Base-by-base conservation (phyloP, 257 asterid species). In the Ocimum tenuiflorum region DNA sequence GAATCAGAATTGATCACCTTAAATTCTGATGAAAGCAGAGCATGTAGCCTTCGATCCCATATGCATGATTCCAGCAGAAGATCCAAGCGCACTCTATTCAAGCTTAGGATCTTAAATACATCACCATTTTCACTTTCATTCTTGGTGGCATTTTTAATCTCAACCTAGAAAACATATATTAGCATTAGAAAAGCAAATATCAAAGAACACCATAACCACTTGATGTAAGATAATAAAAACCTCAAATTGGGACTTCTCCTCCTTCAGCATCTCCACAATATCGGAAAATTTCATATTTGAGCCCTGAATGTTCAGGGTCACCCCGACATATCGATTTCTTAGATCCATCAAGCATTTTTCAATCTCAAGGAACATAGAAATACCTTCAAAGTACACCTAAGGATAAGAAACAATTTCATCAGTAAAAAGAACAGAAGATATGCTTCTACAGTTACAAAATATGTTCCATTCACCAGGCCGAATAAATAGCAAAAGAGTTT, bases 1-100 rank as follows among this genome's bases (percentile, higher is more conserved):
- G 75, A 51, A 68, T 73, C 78, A 35, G 75, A 39, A 42, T 60
- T 57, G 33, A 72, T 27, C 48, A 62, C 79, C 65, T 63, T 65
- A 51, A 79, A 73, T 47, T 77, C 85, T 35, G 88, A 77, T 14
- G 95, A 88, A 60, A 75, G 86, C 59, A 91, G 72, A 59, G 84
- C 80, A 67, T 78, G 86, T 39, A 92, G 80, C 57, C 98, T 88
- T 69, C 68, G 87, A 79, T 89, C 96, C 98, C 98, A 92, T 72
- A 87, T 63, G 65, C 75, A 75, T 47, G 97, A 84, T 76, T 80
- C 89, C 27, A 92, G 85, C 55, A 87, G 71, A 76, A 92, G 95
- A 63, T 72, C 89, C 75, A 90, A 57, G 13, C 89, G 89, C 15
- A 83, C 45, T 75, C 81, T 76, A 74, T 89, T 92, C 85, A 92